A percentile compares a stretch with the other conserved stretches of the same genome.
phyloP scores from a whole-genome alignment of 2,329 filamentous ascomycete genomes.

The Cladosporium austrohemisphaericum region DNA sequence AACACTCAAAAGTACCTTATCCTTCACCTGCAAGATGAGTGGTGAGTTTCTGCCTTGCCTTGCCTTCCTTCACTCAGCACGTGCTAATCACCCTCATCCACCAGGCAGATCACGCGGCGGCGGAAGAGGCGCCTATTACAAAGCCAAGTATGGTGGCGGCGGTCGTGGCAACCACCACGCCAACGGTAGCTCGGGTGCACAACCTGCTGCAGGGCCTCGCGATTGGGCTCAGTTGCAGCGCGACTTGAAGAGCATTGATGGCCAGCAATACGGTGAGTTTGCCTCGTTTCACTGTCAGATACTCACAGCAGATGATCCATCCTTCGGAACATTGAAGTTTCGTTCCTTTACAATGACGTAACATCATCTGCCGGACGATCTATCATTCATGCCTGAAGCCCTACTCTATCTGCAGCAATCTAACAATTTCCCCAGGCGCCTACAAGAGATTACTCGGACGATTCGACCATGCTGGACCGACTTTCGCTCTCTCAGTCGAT shows the following conservation, averaged over 20 bases:
- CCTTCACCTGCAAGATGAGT: constrained; percentile 15
- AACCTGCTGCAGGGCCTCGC: constrained; percentile 4
- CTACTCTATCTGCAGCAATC: not conserved
- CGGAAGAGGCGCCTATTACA: constrained; percentile 31
- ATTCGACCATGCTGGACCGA: constrained; percentile 22
- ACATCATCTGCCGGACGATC: not conserved
- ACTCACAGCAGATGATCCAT: too few relatives aligned
- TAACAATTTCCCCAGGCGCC: constrained; percentile 23
- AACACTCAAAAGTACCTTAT: not conserved
- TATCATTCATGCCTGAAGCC: not conserved
- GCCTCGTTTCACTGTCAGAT: too few relatives aligned
- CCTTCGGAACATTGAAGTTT: constrained; percentile 6
- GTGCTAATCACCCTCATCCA: constrained; percentile 18
- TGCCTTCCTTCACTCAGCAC: not conserved
- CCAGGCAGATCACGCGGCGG: constrained; percentile 20
- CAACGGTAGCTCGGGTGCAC: not conserved
- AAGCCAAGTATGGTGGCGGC: constrained; percentile 27
- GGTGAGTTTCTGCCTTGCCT: constrained; percentile 15
- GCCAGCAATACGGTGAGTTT: constrained; percentile 30
- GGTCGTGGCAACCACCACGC: constrained; percentile 16
- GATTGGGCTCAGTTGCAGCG: constrained; percentile 25
- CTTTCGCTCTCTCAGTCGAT: constrained; percentile 32
- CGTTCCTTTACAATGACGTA: constrained; percentile 2
- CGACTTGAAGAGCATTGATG: constrained; percentile 27
- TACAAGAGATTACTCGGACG: constrained; percentile 31